A percentile compares a stretch with the other conserved stretches of the same genome.
These are phyloP conservation scores for Phytophthora pistaciae DNA, from an alignment of 352 stramenopile species.

Conservation along the genomic window DNA sequence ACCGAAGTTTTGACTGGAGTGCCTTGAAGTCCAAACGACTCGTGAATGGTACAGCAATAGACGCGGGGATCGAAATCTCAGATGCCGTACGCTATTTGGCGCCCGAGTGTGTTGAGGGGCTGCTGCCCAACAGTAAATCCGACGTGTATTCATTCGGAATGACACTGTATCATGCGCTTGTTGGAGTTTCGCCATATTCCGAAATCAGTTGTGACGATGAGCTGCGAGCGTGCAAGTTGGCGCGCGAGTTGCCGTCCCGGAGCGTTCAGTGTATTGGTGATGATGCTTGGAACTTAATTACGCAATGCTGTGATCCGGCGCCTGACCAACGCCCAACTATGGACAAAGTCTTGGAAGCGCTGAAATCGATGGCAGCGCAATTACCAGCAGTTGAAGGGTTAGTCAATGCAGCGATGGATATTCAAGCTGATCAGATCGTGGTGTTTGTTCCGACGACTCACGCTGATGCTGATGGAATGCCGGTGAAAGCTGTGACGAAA, in stretches of 20 bases:
- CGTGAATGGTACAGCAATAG: not conserved
- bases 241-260: not conserved
- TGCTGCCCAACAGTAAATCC: not conserved
- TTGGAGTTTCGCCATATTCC: not conserved
- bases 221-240: not conserved
- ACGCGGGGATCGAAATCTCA: not conserved
- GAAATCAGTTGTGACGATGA: not conserved
- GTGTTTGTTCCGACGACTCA: not conserved
- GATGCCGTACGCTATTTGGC: not conserved
- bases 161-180: not conserved
- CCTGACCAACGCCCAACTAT: not conserved
- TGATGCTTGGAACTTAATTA: too few species aligned
- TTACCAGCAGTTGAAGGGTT: too few species aligned
- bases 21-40: not conserved
- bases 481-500: not conserved
- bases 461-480: not conserved
- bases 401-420: not conserved
- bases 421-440: not conserved
- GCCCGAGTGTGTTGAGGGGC: not conserved
- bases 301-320: not conserved
- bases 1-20: not conserved
- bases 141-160: constrained; percentile 1
- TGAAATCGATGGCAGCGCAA: too few species aligned
- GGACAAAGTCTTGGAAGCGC: not conserved
- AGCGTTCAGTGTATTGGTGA: too few species aligned